Evolutionary conservation across 2,329 filamentous ascomycete species (phyloP).

Genomic region (Aspergillus glaucus): DNA sequence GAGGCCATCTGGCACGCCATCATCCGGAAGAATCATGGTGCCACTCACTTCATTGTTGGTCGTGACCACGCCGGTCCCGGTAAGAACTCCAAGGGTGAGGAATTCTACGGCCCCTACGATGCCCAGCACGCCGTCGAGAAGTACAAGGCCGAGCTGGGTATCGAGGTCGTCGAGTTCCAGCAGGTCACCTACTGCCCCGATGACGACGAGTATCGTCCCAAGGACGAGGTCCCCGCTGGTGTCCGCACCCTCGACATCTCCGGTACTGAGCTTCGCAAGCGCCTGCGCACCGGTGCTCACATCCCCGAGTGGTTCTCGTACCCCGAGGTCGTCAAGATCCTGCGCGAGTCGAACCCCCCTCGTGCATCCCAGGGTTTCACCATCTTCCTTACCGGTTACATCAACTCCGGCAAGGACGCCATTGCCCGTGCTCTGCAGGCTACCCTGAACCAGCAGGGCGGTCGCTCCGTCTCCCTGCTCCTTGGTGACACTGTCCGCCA

Average conservation of each 20-base stretch:
- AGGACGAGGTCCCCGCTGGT: constrained; percentile 79
- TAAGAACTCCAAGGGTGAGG: constrained; percentile 94
- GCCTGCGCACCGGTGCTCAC: constrained; percentile 82
- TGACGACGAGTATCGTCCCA: constrained; percentile 89
- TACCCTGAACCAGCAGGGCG: constrained; percentile 95
- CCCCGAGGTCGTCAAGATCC: constrained; percentile 93
- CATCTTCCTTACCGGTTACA: constrained; percentile 93
- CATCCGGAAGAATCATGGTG: constrained; percentile 99
- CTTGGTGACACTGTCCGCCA: constrained; percentile 91
- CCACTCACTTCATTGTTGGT: constrained; percentile 98
- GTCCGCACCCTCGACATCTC: constrained; percentile 83
- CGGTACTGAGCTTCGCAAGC: constrained; percentile 82
- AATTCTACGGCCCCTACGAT: constrained; percentile 98
- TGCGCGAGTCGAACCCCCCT: constrained; percentile 92
- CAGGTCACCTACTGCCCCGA: constrained; percentile 99
- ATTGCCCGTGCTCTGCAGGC: constrained; percentile 93
- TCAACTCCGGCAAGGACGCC: constrained; percentile 95
- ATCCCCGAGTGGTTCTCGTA: constrained; percentile 99
- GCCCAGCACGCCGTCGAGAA: constrained; percentile 94
- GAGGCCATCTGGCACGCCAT: constrained; percentile 99
- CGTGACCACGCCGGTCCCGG: constrained; percentile 97
- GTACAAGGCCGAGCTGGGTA: constrained; percentile 93
- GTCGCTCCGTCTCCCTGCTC: constrained; percentile 86
- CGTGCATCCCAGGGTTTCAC: constrained; percentile 93
- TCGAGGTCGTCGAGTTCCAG: constrained; percentile 98